Base-by-base conservation (phyloP, 768 basidiomycete genomes). In the Tricholoma furcatifolium region DNA sequence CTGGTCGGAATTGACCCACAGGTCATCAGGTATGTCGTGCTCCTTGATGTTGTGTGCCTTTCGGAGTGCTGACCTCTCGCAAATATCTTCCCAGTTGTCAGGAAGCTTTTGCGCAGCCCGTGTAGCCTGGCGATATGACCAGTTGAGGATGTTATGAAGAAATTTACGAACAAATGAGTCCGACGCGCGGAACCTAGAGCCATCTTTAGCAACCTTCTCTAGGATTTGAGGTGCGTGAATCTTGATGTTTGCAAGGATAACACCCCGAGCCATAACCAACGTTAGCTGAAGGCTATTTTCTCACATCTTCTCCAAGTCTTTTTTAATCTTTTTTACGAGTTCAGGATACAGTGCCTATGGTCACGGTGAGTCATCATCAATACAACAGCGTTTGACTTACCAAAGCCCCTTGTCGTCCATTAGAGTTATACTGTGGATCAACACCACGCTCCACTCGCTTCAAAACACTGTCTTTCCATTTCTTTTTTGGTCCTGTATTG, bases 1-100 rank as follows among this genome's bases (percentile, higher is more conserved):
- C 51, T 75, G 74, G 47, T 75, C 69, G 1, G 64, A 63, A 43
- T 74, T 74, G 43, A 72, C 64, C 10, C 50, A 62, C 18, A 73
- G 56, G 8, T 38, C 51, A 2, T 63, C 20, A 1, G 65, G 63
- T 5, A 76, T 69, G 27, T 64, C 61, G 0, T 69, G 30, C 12
- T 74, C 62, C 18, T 67, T 64, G 32, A 75, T 68, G 0, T 43
- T n/a, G 24, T 61, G 58, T 27, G 62, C 67, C 12, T 59, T 58
- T 3, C 65, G 58, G 8, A 72, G 20, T 47, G 65, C 52, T 12
- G 70, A 56, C 7, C 56, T 38, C n/a, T 10, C 24, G 20, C 31
- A 35, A 5, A 38, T 2, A n/a, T 48, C 47, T 18, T 48, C 47
- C 47, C 31, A 35, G 17, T 48, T 48, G 2, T 21, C 36, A 20